Base-by-base conservation (phyloP, 108 stramenopile genomes). In the Nannochloropsis salina region DNA sequence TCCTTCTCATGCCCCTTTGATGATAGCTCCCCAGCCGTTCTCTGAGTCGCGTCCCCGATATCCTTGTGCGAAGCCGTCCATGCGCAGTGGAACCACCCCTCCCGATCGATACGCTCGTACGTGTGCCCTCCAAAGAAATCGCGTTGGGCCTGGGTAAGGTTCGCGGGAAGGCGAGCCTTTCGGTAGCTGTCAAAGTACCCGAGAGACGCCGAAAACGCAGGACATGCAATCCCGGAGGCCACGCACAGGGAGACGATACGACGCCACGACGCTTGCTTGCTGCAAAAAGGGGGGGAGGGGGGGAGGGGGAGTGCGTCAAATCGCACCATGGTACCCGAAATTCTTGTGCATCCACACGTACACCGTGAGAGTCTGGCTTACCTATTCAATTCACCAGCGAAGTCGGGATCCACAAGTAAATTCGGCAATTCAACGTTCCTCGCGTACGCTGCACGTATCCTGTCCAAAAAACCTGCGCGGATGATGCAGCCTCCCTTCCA, bases 401-500 rank as follows among this genome's bases (percentile, higher is more conserved):
- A 96, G 80, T 92, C 92, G 15, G 97, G 94, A 89, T 98, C 97
- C 44, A 98, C 91, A 81, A 99, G 93, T 9, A 99, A 91, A 88
- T 97, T 99, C 81, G 94, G 87, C 42, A 98, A 90, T 31, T 92
- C 87, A 9, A 90, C 81, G 85, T 97, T 92, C 9, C 87, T 83
- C 45, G 87, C 90, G 84, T 95, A 89, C 45, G 98, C 98, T 86
- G 93, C 92, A 84, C 93, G 93, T 90, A 99, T 98, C 92, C 96
- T 93, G 88, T 94, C 94, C 61, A 99, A 94, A 51, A 98, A 88
- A 9, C 83, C 86, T 42, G 97, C 97, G 42, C 98, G 95, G 85
- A 99, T 99, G 90, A 99, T 99, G 92, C 98, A 99, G 44, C 98
- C 98, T 80, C 98, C 98, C 83, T 95, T 95, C 98, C 98, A 99